Evolutionary conservation across 306 rosid genomes (phyloP), one percentile per base, ranked within the genome.

Genomic region (Vicia faba): DNA sequence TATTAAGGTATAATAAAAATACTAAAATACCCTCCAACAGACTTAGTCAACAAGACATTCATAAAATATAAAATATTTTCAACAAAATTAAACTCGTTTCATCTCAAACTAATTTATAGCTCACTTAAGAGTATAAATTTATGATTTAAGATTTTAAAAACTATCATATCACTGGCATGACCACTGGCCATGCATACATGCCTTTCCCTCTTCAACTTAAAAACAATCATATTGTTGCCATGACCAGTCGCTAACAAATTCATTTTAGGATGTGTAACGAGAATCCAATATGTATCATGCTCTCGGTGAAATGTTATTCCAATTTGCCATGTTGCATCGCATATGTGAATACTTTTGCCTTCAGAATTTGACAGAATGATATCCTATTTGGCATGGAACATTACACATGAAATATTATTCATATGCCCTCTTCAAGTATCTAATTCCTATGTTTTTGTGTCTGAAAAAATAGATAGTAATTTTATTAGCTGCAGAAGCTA

Each of bases 381-480:
- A 72, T 92, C 98, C 82, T 89, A 96, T 75, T 92, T 92, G 63
- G 95, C 89, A 78, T 92, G 95, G 81, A 92, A 92, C 96, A 89
- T 81, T 38, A 89, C 98, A 82, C 95, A 87, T 67, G 98, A 92
- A 72, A 92, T 96, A 68, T 92, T 92, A 80, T 92, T 92, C 90
- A 82, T 92, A 81, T 92, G 98, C 66, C 98, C 98, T 69, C 96
- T 87, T 84, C 89, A 68, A 23, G 98, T 92, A 82, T 92, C 98
- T 71, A 92, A 95, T 84, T 89, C 96, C 98, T 95, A 89, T 62
- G 98, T 96, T 82, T 92, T 87, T 4, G 98, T 92, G n/a, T n/a
- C n/a, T n/a, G n/a, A n/a, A n/a, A n/a, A n/a, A n/a, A n/a, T n/a
- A n/a, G n/a, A n/a, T n/a, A n/a, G n/a, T n/a, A n/a, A n/a, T n/a